Evolutionary conservation across 164 flowering plant species (phyloP).

Genomic region (Nymphaea thermarum): DNA sequence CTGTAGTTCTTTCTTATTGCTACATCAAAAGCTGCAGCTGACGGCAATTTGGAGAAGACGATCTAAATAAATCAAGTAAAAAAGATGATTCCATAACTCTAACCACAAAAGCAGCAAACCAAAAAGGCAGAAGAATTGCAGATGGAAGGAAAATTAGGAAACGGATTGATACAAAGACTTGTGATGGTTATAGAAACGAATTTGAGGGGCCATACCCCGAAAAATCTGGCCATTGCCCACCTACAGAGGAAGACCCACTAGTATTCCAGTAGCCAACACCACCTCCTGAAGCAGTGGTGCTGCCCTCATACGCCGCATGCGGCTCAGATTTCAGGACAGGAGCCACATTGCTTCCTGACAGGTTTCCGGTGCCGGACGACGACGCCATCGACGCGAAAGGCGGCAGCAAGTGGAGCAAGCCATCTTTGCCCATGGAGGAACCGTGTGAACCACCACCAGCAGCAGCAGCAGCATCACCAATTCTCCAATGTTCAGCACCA

Average conservation of each 20-base stretch:
- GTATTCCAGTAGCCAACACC: neutral
- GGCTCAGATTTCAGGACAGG: neutral
- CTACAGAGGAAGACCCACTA: neutral
- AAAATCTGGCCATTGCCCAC: neutral
- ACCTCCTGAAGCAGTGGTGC: neutral
- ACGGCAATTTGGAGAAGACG: neutral
- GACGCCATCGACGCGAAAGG: neutral
- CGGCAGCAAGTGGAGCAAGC: neutral
- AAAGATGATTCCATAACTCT: neutral
- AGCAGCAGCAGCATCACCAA: neutral
- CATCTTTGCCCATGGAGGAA: neutral
- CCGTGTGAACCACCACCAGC: neutral
- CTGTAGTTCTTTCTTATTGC: neutral
- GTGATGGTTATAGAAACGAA: neutral
- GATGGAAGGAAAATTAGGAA: neutral
- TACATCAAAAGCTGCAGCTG: too few species aligned
- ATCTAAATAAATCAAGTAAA: neutral
- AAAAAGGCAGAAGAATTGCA: neutral
- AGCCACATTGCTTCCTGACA: neutral
- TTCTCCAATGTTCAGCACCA: neutral
- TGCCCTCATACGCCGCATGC: neutral
- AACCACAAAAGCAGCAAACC: neutral
- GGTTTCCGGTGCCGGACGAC: neutral
- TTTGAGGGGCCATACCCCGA: neutral
- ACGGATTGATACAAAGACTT: too few species aligned